Base-by-base conservation (phyloP, 805 yeast genomes). In the Blastobotrys parvus region DNA sequence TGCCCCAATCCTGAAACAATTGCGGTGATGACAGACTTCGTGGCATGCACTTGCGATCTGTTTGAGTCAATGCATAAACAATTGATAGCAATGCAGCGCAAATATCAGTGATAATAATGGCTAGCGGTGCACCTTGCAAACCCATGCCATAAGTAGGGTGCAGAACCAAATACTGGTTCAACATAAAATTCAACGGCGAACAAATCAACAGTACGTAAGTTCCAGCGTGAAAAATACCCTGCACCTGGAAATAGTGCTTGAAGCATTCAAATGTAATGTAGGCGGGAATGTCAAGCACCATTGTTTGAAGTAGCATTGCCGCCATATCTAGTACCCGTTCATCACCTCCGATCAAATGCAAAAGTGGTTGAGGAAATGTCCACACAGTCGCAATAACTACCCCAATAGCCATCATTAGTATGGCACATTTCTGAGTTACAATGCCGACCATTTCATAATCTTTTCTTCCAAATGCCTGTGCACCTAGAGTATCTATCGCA, bases 401-500 rank as follows among this genome's bases (percentile, higher is more conserved):
- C 58, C 77, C 49, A 11, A 52, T 32, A 3, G 49, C 41, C 25
- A 68, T 50, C 21, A 77, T 71, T 51, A 80, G 65, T 4, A 74
- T 71, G 16, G 75, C 62, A 59, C 86, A 78, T 49, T 78, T 70
- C 54, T 78, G 84, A 50, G 78, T 69, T 47, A 75, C 73, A 4
- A 73, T 56, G 1, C 87, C 86, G 2, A 82, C 87, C 50, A 71
- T 61, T 35, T 68, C 64, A 45, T 67, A 71, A 45, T 72, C 75
- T 17, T 69, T 69, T 3, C 84, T 81, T 17, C 89, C 89, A 59
- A 65, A 82, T 0, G 87, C 87, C 55, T 82, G 88, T 0, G 88
- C 79, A 45, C 85, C 80, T 47, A 78, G 69, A 0, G 88, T 80
- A 54, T 82, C 88, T 43, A 82, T 63, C 17, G 82, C 78, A 0